Percentiles rank a stretch among this genome's conserved stretches.
Evolutionary conservation across 139 green algal species (phyloP).

Genomic region (Spirogloea muscicola): DNA sequence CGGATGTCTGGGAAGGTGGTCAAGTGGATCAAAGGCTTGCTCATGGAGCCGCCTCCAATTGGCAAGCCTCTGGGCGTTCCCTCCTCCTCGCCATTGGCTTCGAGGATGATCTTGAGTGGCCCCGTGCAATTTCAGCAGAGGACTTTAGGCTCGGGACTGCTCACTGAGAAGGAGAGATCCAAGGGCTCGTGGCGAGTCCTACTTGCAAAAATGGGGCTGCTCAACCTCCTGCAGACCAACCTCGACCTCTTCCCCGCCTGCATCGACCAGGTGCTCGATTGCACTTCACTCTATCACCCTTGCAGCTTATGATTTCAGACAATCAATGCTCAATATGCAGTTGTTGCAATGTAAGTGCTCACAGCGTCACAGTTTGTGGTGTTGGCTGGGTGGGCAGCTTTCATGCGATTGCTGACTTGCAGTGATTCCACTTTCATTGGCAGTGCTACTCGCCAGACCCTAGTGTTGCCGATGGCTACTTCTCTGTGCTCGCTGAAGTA

Average conservation of each 20-base stretch:
- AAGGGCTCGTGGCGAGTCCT: too few species aligned
- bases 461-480: conserved; percentile 62
- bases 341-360: too few species aligned
- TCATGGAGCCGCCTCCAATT: conserved; percentile 10
- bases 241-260: conserved; percentile 55
- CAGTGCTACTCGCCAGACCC: conserved; percentile 66
- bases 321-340: too few species aligned
- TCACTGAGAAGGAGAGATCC: too few species aligned
- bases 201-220: conserved; percentile 56
- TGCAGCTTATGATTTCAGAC: too few species aligned
- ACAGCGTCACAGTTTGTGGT: too few species aligned
- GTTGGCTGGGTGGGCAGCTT: too few species aligned
- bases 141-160: not conserved
- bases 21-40: conserved; percentile 29
- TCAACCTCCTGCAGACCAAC: conserved; percentile 64
- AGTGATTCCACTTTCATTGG: too few species aligned
- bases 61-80: too few species aligned
- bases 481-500: conserved; percentile 51
- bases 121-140: not conserved
- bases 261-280: conserved; percentile 61
- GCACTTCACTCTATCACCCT: too few species aligned
- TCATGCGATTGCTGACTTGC: too few species aligned
- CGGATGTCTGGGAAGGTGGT: conserved; percentile 40
- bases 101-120: not conserved
- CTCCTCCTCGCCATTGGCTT: not conserved